phyloP scores from a whole-genome alignment of 2,329 filamentous ascomycete species.

The Shiraia bambusicola region DNA sequence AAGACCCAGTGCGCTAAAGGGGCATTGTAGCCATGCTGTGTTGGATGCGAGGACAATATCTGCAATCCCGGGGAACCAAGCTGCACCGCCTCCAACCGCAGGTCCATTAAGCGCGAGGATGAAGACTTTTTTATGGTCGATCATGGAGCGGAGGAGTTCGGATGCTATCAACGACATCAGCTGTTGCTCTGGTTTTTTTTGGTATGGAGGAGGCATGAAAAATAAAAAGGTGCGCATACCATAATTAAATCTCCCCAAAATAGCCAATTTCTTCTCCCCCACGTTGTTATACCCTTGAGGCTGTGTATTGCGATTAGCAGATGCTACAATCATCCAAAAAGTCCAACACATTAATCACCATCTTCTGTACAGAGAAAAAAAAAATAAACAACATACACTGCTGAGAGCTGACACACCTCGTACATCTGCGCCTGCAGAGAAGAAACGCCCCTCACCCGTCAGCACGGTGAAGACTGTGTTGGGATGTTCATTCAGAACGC shows the following conservation, averaged over 20 bases:
- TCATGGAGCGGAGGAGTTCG: slow-evolving; percentile 49
- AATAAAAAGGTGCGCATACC: slow-evolving; percentile 22
- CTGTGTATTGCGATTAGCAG: slow-evolving; percentile 15
- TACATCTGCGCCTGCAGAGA: slow-evolving; percentile 54
- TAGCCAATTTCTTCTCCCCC: slow-evolving; percentile 39
- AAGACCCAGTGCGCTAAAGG: slow-evolving; percentile 51
- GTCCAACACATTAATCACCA: slow-evolving; percentile 1
- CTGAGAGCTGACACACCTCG: slow-evolving; percentile 29
- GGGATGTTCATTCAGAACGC: slow-evolving; percentile 50
- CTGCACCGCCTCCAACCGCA: slow-evolving; percentile 53
- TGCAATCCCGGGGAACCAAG: slow-evolving; percentile 53
- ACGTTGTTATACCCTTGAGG: slow-evolving; percentile 20
- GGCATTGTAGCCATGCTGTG: slow-evolving; percentile 51
- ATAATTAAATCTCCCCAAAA: slow-evolving; percentile 29
- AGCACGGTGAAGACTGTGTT: slow-evolving; percentile 54
- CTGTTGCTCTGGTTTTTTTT: neutral
- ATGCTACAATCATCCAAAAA: slow-evolving; percentile 1
- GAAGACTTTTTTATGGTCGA: slow-evolving; percentile 55
- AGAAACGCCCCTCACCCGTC: slow-evolving; percentile 54
- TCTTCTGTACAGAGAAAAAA: neutral
- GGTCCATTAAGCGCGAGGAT: slow-evolving; percentile 55
- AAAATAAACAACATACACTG: slow-evolving; percentile 10
- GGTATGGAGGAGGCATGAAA: neutral
- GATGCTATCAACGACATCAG: slow-evolving; percentile 8
- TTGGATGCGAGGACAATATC: slow-evolving; percentile 53